Conservation (phyloP, 2,329 filamentous ascomycete genomes). For the Pyrenophora graminea region DNA sequence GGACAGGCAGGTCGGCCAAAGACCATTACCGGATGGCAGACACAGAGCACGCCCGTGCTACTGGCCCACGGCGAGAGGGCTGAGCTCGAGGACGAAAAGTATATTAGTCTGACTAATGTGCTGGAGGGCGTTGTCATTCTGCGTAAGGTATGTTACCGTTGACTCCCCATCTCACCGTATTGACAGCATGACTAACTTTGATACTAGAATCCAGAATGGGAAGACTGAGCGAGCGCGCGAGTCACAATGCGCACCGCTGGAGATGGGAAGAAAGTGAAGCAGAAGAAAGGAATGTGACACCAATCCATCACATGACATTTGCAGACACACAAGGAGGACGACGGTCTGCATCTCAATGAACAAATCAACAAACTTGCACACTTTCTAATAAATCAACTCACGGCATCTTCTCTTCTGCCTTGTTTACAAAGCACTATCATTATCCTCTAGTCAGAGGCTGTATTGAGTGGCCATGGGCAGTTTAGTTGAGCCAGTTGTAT, state of each 20-base stretch:
- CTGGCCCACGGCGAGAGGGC: conserved; percentile 93
- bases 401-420: neutral
- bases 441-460: no score
- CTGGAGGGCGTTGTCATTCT: conserved; percentile 95
- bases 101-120: conserved; percentile 86
- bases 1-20: conserved; percentile 96
- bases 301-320: neutral
- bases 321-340: conserved; percentile 2
- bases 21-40: conserved; percentile 99
- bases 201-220: conserved; percentile 52
- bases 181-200: conserved; percentile 13
- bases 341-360: conserved; percentile 14
- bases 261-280: neutral
- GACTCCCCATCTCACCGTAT: neutral
- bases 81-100: conserved; percentile 96
- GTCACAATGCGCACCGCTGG: neutral
- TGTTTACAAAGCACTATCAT: no score
- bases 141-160: conserved; percentile 74
- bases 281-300: conserved; percentile 4
- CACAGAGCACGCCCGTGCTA: conserved; percentile 96
- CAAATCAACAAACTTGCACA: conserved; percentile 19
- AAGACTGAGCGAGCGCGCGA: conserved; percentile 37
- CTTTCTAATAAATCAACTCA: conserved; percentile 25
- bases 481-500: no score
- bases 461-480: no score